A percentile compares a stretch with the other conserved stretches of the same genome.
Conservation (phyloP, 352 stramenopile genomes). For the Phytophthora multivora region DNA sequence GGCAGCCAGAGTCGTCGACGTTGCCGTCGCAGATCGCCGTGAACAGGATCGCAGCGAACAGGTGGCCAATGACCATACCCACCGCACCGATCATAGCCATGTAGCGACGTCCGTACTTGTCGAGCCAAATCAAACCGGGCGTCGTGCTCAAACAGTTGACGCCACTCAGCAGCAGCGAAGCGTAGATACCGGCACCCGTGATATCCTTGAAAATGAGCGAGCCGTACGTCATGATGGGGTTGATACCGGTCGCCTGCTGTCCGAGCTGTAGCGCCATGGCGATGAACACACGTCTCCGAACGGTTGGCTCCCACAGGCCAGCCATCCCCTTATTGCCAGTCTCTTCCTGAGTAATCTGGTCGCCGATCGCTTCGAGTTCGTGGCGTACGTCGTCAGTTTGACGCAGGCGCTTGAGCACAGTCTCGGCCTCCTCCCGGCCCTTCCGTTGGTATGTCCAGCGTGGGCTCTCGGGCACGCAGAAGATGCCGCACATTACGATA, state of each 20-base stretch:
- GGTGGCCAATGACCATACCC: constrained; percentile 42
- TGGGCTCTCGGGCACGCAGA: constrained; percentile 33
- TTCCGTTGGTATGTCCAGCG: constrained; percentile 33
- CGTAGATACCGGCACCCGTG: constrained; percentile 34
- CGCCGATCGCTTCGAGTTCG: constrained; percentile 44
- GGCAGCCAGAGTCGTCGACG: constrained; percentile 32
- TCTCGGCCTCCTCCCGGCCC: constrained; percentile 29
- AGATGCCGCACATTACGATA: constrained; percentile 46
- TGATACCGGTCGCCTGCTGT: constrained; percentile 44
- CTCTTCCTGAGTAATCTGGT: constrained; percentile 38
- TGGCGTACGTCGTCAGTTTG: constrained; percentile 32
- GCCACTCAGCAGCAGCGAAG: constrained; percentile 28
- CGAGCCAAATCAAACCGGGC: constrained; percentile 37
- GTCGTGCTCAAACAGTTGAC: constrained; percentile 39
- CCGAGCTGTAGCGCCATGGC: constrained; percentile 39
- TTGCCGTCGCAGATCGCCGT: constrained; percentile 37
- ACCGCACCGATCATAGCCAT: constrained; percentile 44
- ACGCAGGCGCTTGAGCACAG: constrained; percentile 33
- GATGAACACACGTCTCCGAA: constrained; percentile 36
- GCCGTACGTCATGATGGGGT: constrained; percentile 43
- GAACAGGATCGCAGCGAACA: constrained; percentile 43
- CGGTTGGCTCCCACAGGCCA: constrained; percentile 32
- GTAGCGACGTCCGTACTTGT: constrained; percentile 39
- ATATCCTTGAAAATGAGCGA: constrained; percentile 40
- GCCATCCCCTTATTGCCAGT: constrained; percentile 28